Percentiles rank a stretch among this genome's conserved stretches.
Conservation (phyloP, 805 yeast genomes). For the Metschnikowia baotianmanensis region DNA sequence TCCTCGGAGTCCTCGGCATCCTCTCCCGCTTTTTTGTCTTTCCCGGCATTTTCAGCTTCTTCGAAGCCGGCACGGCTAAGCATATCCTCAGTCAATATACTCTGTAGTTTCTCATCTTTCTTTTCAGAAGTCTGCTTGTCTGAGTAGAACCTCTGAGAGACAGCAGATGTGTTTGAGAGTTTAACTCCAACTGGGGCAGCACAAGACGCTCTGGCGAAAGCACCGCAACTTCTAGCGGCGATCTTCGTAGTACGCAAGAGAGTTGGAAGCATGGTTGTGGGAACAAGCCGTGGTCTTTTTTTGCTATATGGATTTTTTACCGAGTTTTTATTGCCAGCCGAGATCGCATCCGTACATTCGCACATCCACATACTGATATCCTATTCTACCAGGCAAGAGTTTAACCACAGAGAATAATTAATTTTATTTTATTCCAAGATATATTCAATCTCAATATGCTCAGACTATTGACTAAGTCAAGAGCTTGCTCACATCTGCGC, state of each 20-base stretch:
- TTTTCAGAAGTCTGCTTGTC: slow-evolving; percentile 16
- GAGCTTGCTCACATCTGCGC: too few relatives aligned
- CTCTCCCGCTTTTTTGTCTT: slow-evolving; percentile 15
- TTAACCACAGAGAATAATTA: too few relatives aligned
- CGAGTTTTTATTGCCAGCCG: slow-evolving; percentile 6
- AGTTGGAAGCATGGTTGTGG: slow-evolving; percentile 9
- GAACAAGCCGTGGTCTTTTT: background rate
- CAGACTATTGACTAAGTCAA: too few relatives aligned
- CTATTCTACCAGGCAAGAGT: too few relatives aligned
- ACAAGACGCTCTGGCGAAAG: slow-evolving; percentile 1
- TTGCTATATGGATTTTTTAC: slow-evolving; percentile 1
- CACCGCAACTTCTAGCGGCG: slow-evolving; percentile 2
- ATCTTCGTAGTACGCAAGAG: slow-evolving; percentile 13
- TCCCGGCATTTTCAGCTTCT: slow-evolving; percentile 25
- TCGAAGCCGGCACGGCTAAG: slow-evolving; percentile 84
- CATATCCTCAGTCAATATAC: slow-evolving; percentile 77
- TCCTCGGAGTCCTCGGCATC: slow-evolving; percentile 18
- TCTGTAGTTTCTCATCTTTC: slow-evolving; percentile 32
- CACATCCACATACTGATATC: background rate
- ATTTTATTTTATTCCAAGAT: too few relatives aligned
- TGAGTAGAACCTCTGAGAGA: slow-evolving; percentile 13
- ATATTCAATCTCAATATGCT: too few relatives aligned
- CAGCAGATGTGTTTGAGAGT: background rate
- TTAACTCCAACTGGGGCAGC: background rate
- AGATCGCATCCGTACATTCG: slow-evolving; percentile 12